Conservation (phyloP, 129 eudicot species). For the Tagetes erecta region DNA sequence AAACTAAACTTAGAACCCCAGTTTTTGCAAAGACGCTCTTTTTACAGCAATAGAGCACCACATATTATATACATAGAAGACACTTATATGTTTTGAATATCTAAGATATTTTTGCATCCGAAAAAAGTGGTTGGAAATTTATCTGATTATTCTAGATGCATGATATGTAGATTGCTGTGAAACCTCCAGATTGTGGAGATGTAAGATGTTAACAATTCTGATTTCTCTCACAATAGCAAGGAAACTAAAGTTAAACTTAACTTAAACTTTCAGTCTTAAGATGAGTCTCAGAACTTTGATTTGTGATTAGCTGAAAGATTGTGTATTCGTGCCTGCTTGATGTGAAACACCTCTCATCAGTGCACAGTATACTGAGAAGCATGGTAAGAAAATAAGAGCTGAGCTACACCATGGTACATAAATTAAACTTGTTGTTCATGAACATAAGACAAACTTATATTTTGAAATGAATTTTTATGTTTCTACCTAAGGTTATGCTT, state of each 20-base stretch:
- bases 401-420: background rate
- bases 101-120: background rate
- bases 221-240: background rate
- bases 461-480: background rate
- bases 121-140: background rate
- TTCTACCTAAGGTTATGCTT: conserved; percentile 4
- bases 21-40: background rate
- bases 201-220: background rate
- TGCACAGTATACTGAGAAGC: background rate
- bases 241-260: background rate
- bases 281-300: background rate
- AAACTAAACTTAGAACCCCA: background rate
- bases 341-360: background rate
- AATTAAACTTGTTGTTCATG: background rate
- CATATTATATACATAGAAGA: conserved; percentile 1
- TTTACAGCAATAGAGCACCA: conserved; percentile 3
- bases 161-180: background rate
- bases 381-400: background rate
- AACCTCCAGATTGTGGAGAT: background rate
- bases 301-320: background rate
- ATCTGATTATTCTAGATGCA: background rate
- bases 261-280: background rate
- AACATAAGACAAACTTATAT: conserved; percentile 1
- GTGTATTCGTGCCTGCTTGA: background rate
- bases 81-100: background rate